phyloP scores from a whole-genome alignment of 2,329 filamentous ascomycete species.

The Coniochaeta hoffmannii region DNA sequence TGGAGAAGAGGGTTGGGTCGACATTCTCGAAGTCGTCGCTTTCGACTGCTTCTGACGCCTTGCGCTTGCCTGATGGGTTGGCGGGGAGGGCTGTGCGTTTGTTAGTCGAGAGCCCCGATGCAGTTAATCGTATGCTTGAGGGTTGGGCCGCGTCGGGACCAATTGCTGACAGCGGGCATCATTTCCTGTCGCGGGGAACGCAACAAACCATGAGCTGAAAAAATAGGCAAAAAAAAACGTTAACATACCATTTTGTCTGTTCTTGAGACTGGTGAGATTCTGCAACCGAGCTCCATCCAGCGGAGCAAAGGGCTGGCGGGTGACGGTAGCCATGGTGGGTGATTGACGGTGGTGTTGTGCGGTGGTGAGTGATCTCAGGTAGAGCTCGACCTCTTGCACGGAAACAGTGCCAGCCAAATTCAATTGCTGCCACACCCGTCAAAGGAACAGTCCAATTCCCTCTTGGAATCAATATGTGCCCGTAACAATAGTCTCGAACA shows the following conservation, averaged over 20 bases:
- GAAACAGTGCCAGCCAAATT: not conserved
- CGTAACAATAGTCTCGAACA: not conserved
- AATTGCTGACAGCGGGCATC: not conserved
- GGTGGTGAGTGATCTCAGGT: not conserved
- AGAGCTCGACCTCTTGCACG: not conserved
- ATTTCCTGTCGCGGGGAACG: not conserved
- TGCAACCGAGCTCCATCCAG: conserved; percentile 64
- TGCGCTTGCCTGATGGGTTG: conserved; percentile 44
- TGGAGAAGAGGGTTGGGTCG: conserved; percentile 48
- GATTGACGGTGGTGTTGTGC: conserved; percentile 2
- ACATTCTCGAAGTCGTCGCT: conserved; percentile 53
- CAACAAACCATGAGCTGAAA: not conserved
- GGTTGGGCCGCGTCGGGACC: not conserved
- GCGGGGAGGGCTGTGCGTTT: conserved; percentile 29
- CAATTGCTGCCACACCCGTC: not conserved
- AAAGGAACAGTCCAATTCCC: not conserved
- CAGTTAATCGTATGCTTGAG: not conserved
- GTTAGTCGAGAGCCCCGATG: conserved; percentile 16
- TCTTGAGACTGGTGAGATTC: conserved; percentile 67
- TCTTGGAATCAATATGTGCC: not conserved
- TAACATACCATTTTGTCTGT: conserved; percentile 63
- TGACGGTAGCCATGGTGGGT: conserved; percentile 43
- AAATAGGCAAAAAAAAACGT: not conserved
- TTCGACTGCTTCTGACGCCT: conserved; percentile 44
- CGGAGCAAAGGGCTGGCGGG: conserved; percentile 69